Evolutionary conservation across 2,329 filamentous ascomycete genomes (phyloP).

Genomic region (Aspergillus vadensis): DNA sequence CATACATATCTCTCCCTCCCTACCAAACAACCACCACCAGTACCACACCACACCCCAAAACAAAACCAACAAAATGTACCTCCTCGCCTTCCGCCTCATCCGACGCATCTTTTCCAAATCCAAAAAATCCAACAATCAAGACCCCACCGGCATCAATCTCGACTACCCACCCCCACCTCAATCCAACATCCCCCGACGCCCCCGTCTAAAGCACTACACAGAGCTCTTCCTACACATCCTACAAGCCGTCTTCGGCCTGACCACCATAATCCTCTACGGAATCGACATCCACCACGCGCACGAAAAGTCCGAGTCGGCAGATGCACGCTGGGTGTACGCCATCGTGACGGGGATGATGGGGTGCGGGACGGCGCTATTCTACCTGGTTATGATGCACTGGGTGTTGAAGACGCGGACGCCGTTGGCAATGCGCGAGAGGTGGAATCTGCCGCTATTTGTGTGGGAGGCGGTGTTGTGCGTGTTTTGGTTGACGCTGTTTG

Average conservation of each 20-base stretch:
- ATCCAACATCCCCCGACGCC: slow-evolving; percentile 16
- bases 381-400: slow-evolving; percentile 61
- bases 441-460: slow-evolving; percentile 53
- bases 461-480: slow-evolving; percentile 75
- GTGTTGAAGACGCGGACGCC: slow-evolving; percentile 30
- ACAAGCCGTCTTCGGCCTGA: slow-evolving; percentile 74
- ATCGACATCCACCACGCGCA: slow-evolving; percentile 58
- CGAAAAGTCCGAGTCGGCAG: slow-evolving; percentile 52
- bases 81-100: slow-evolving; percentile 27
- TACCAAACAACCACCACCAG: too few species aligned
- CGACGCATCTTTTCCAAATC: slow-evolving; percentile 32
- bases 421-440: slow-evolving; percentile 29
- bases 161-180: slow-evolving; percentile 19
- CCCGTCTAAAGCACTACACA: slow-evolving; percentile 24
- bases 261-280: slow-evolving; percentile 78
- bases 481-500: slow-evolving; percentile 80
- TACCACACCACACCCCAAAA: too few species aligned
- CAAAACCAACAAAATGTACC: neutral
- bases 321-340: slow-evolving; percentile 79
- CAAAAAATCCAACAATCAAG: slow-evolving; percentile 23
- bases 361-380: slow-evolving; percentile 65
- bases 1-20: too few species aligned
- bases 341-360: slow-evolving; percentile 68
- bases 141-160: slow-evolving; percentile 18
- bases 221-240: slow-evolving; percentile 64